Percentiles rank a stretch among this genome's conserved stretches.
phyloP scores from a whole-genome alignment of 192 early-diverging fungal species.

The Podila minutissima region DNA sequence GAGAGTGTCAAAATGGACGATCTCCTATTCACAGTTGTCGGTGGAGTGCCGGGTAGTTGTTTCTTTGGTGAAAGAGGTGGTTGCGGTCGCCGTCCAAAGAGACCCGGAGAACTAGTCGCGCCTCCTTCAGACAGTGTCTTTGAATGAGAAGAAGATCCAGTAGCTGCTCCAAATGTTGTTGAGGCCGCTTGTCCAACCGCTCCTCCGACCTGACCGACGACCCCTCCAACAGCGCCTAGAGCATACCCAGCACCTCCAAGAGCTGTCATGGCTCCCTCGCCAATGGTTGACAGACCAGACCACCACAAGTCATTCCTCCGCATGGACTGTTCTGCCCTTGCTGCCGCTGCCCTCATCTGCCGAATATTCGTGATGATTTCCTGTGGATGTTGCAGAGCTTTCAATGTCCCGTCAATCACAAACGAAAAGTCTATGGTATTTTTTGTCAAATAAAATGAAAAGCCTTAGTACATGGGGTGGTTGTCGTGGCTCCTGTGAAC shows the following conservation, averaged over 20 bases:
- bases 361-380: conserved; percentile 34
- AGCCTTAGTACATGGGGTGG: neutral
- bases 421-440: conserved; percentile 30
- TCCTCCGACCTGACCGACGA: conserved; percentile 27
- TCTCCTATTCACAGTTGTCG: neutral
- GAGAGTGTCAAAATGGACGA: neutral
- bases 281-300: conserved; percentile 30
- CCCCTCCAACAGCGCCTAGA: conserved; percentile 22
- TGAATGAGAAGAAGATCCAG: conserved; percentile 11
- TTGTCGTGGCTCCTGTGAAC: too few species aligned
- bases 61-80: neutral
- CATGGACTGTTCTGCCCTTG: conserved; percentile 24
- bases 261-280: conserved; percentile 33
- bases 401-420: conserved; percentile 49
- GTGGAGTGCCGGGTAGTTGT: neutral
- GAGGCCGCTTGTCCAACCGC: conserved; percentile 28
- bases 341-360: conserved; percentile 13
- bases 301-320: conserved; percentile 41
- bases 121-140: neutral
- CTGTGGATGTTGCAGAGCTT: conserved; percentile 31
- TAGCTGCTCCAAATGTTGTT: conserved; percentile 27
- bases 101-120: neutral
- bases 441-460: neutral
- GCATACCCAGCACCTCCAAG: conserved; percentile 37
- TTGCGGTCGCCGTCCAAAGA: neutral